Conservation (phyloP, 345 rosid genomes). For the Dipteronia dyeriana region DNA sequence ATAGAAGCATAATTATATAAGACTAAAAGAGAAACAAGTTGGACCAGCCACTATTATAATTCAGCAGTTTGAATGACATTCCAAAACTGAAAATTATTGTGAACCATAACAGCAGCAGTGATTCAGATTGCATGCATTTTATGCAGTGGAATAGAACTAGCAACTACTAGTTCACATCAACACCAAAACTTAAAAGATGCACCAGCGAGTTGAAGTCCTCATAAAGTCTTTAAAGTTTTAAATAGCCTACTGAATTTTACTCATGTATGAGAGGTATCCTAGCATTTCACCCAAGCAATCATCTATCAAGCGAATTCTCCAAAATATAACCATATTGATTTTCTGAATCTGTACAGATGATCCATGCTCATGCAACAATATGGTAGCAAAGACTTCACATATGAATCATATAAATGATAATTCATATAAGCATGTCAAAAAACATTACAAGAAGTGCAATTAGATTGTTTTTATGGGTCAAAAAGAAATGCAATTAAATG, state of each 20-base stretch:
- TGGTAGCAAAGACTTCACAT: slow-evolving; percentile 16
- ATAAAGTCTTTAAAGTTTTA: no score
- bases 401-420: slow-evolving; percentile 17
- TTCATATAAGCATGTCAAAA: background rate
- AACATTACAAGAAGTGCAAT: background rate
- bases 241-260: background rate
- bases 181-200: background rate
- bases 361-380: background rate
- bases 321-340: background rate
- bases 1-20: no score
- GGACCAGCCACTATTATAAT: no score
- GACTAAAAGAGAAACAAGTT: no score
- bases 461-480: background rate
- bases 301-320: slow-evolving; percentile 8
- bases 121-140: no score
- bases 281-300: background rate
- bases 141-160: no score
- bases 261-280: background rate
- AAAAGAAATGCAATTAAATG: slow-evolving; percentile 2
- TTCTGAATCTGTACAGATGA: background rate
- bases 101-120: no score
- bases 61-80: no score
- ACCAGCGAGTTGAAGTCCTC: background rate
- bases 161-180: background rate
- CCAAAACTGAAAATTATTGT: no score